Percentiles rank a stretch among this genome's conserved stretches.
Conservation (phyloP, 2,329 filamentous ascomycete genomes). For the Daldinia sp. region DNA sequence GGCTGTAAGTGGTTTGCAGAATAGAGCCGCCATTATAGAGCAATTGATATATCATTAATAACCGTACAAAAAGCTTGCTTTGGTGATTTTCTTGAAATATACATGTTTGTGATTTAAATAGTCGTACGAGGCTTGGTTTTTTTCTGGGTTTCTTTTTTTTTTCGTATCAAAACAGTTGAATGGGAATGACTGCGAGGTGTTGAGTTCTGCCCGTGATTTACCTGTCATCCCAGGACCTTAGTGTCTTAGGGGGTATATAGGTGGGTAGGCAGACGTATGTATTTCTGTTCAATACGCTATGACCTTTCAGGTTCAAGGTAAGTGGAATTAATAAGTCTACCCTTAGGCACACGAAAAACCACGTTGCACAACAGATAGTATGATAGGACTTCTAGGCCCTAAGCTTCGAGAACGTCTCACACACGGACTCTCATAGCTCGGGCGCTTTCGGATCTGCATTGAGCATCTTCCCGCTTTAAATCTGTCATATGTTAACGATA, state of each 20-base stretch:
- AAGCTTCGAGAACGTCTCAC: constrained; percentile 19
- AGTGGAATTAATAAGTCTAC: constrained; percentile 13
- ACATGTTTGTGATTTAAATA: neutral
- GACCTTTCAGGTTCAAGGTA: neutral
- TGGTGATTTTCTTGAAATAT: neutral
- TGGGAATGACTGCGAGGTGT: constrained; percentile 6
- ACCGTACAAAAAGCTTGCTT: neutral
- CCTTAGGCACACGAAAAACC: constrained; percentile 16
- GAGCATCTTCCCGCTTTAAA: constrained; percentile 7
- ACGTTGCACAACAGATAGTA: constrained; percentile 13
- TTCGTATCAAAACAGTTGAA: constrained; percentile 5
- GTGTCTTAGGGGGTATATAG: too few species aligned
- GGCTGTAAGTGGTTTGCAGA: neutral
- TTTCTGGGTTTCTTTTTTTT: too few species aligned
- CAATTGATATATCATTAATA: constrained; percentile 6
- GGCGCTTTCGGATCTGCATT: constrained; percentile 31
- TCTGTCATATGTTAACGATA: constrained; percentile 22
- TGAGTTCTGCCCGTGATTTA: neutral
- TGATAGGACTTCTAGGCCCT: constrained; percentile 6
- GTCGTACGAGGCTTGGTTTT: neutral
- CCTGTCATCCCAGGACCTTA: neutral
- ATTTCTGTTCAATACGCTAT: neutral
- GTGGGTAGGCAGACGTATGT: too few species aligned
- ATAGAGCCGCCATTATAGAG: neutral
- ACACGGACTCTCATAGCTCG: constrained; percentile 21